A percentile compares a stretch with the other conserved stretches of the same genome.
Conservation (phyloP, 352 stramenopile genomes). For the Phytopythium litorale region DNA sequence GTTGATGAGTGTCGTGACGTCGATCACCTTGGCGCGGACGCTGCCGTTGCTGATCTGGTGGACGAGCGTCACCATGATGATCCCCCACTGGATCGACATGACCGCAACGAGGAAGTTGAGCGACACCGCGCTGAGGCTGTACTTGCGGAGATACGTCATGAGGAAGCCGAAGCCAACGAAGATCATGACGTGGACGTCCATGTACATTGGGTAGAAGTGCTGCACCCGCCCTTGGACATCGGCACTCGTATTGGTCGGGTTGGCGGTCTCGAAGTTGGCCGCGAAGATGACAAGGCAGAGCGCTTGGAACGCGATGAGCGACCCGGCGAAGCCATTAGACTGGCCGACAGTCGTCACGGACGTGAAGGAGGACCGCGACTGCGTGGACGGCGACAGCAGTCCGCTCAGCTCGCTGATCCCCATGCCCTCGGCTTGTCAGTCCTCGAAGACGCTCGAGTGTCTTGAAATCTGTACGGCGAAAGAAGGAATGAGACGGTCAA, state of each 20-base stretch:
- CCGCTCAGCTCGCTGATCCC: conserved; percentile 3
- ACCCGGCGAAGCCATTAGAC: conserved; percentile 33
- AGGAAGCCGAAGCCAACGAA: conserved; percentile 83
- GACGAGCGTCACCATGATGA: conserved; percentile 54
- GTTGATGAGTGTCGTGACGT: conserved; percentile 54
- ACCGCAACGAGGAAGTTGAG: conserved; percentile 70
- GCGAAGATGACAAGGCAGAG: conserved; percentile 43
- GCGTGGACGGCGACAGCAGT: conserved; percentile 4
- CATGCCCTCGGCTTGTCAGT: neutral
- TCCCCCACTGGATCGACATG: conserved; percentile 58
- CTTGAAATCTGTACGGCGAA: neutral
- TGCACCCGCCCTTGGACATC: conserved; percentile 1
- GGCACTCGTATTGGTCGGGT: conserved; percentile 14
- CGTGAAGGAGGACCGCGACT: neutral
- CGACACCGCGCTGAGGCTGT: conserved; percentile 63
- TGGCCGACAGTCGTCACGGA: neutral
- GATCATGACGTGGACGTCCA: conserved; percentile 77
- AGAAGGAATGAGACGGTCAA: neutral
- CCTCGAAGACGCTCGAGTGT: neutral
- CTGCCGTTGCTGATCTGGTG: conserved; percentile 39
- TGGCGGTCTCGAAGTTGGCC: conserved; percentile 41
- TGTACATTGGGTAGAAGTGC: conserved; percentile 48
- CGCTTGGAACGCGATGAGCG: conserved; percentile 33
- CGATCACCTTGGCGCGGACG: conserved; percentile 34
- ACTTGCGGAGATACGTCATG: conserved; percentile 82